These are phyloP conservation scores for Apiotrichum akiyoshidainum DNA, from an alignment of 1,284 basidiomycete species.

Conservation along the genomic window DNA sequence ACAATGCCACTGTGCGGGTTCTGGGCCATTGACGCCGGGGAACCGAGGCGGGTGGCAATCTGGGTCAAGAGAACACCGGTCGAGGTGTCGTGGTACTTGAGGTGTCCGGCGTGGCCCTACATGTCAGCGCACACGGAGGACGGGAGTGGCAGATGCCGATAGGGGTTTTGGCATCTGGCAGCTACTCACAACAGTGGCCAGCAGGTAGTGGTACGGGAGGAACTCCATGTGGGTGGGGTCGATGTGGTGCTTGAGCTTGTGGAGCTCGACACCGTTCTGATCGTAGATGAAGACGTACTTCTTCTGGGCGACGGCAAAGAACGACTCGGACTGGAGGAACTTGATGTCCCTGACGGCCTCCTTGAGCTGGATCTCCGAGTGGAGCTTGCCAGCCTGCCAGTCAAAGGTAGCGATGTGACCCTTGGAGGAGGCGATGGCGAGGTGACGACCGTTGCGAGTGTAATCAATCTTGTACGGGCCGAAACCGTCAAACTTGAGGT, in stretches of 20 bases:
- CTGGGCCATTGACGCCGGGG: constrained; percentile 82
- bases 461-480: constrained; percentile 78
- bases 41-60: constrained; percentile 86
- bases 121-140: constrained; percentile 6
- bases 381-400: constrained; percentile 83
- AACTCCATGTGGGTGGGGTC: constrained; percentile 90
- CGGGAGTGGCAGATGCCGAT: background rate
- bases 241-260: constrained; percentile 66
- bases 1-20: constrained; percentile 90
- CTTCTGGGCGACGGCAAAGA: constrained; percentile 93
- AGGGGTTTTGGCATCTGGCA: too few species aligned
- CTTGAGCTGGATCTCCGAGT: constrained; percentile 77
- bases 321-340: constrained; percentile 90
- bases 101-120: constrained; percentile 79
- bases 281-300: constrained; percentile 98
- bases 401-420: constrained; percentile 96
- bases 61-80: constrained; percentile 84
- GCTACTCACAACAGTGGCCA: constrained; percentile 72
- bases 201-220: constrained; percentile 91
- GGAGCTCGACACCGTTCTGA: constrained; percentile 86
- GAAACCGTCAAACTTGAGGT: constrained; percentile 67
- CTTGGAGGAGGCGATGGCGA: constrained; percentile 74
- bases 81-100: constrained; percentile 97
- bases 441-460: constrained; percentile 85
- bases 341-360: constrained; percentile 90